These are phyloP conservation scores for Hansfordia pulvinata DNA, from an alignment of 2,329 filamentous ascomycete species.

Conservation along the genomic window DNA sequence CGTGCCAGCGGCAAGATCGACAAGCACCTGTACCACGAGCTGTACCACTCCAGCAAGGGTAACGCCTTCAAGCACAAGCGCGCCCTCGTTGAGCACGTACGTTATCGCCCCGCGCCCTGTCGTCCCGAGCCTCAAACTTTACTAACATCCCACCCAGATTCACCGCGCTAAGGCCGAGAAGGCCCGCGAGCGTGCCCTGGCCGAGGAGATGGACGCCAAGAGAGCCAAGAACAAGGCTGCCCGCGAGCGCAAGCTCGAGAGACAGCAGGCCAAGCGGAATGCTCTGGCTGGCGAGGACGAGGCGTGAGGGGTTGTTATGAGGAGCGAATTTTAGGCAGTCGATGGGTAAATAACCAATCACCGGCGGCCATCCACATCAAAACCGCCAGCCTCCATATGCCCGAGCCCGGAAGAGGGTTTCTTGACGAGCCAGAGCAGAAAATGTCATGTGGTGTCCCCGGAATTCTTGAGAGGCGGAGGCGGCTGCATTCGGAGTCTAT, in stretches of 20 bases:
- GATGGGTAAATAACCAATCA: too few species aligned
- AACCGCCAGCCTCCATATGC: conserved; percentile 1
- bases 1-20: conserved; percentile 99
- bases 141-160: conserved; percentile 49
- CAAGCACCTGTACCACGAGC: conserved; percentile 99
- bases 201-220: conserved; percentile 99
- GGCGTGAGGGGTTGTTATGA: too few species aligned
- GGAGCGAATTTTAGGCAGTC: too few species aligned
- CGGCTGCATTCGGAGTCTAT: conserved; percentile 29
- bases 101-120: conserved; percentile 26
- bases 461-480: conserved; percentile 12
- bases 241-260: conserved; percentile 94
- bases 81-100: conserved; percentile 98
- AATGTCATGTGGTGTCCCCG: conserved; percentile 13
- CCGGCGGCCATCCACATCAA: conserved; percentile 2
- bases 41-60: conserved; percentile 99
- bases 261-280: conserved; percentile 79
- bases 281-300: conserved; percentile 65
- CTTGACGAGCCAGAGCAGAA: conserved; percentile 1
- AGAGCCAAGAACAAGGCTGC: conserved; percentile 99
- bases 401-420: too few species aligned
- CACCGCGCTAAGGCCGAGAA: conserved; percentile 99
- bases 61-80: conserved; percentile 99
- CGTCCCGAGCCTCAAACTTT: not conserved
- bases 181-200: conserved; percentile 84